Conservation (phyloP, 495 filamentous ascomycete genomes). For the Neurospora africana region DNA sequence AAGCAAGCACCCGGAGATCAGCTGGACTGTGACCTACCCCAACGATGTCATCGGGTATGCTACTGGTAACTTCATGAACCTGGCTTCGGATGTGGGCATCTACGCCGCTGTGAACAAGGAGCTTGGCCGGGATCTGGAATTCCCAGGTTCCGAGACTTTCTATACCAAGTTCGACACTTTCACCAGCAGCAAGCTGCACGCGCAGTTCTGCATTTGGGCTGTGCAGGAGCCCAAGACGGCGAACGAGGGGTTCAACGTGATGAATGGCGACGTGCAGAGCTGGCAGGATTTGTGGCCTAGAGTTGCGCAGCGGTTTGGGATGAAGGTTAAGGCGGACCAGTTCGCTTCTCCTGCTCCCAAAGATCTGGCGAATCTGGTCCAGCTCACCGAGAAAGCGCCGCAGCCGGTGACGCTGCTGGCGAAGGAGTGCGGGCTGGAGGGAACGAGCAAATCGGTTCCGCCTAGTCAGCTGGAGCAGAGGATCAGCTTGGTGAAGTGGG, state of each 20-base stretch:
- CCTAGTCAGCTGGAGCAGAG: constrained; percentile 29
- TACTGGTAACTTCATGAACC: constrained; percentile 48
- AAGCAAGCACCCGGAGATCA: constrained; percentile 24
- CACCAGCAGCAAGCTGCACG: constrained; percentile 41
- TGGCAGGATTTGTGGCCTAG: constrained; percentile 50
- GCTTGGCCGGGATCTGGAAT: constrained; percentile 34
- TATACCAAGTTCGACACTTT: constrained; percentile 43
- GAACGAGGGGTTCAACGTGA: constrained; percentile 47
- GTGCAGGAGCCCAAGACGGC: constrained; percentile 29
- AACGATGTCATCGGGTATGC: constrained; percentile 43
- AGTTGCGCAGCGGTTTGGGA: constrained; percentile 34
- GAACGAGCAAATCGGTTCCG: constrained; percentile 13
- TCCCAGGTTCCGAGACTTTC: constrained; percentile 37
- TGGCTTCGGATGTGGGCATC: constrained; percentile 37
- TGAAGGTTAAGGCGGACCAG: constrained; percentile 34
- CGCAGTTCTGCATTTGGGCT: constrained; percentile 44
- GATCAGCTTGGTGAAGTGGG: constrained; percentile 44
- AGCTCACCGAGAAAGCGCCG: constrained; percentile 23
- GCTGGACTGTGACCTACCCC: constrained; percentile 41
- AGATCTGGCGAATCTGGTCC: constrained; percentile 7
- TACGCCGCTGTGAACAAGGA: constrained; percentile 42
- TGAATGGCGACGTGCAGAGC: constrained; percentile 43
- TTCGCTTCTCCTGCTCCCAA: constrained; percentile 19
- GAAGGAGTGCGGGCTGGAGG: constrained; percentile 28
- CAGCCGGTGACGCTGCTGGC: constrained; percentile 32